phyloP scores from a whole-genome alignment of 371 early-diverging fungal genomes.

The Conidiobolus coronatus region DNA sequence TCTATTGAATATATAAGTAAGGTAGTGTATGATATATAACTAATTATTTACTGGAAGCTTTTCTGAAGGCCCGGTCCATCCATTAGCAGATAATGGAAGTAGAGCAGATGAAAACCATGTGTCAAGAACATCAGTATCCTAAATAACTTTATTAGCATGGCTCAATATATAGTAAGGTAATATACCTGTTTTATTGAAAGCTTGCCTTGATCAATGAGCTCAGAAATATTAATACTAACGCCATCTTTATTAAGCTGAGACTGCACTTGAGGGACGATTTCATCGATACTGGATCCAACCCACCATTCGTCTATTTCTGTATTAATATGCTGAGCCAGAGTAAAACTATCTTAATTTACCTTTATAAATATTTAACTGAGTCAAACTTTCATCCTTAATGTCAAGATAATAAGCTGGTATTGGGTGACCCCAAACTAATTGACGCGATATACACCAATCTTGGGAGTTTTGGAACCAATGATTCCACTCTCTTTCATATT shows the following conservation, averaged over 20 bases:
- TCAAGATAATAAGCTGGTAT: conserved; percentile 88
- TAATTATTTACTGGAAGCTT: conserved; percentile 12
- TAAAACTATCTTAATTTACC: neutral
- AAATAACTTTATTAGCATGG: conserved; percentile 6
- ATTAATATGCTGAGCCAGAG: neutral
- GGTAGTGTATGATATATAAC: no score
- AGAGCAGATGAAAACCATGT: conserved; percentile 99
- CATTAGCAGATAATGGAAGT: conserved; percentile 79
- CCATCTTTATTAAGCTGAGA: conserved; percentile 9
- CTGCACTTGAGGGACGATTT: conserved; percentile 27
- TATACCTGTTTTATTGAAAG: no score
- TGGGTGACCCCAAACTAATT: conserved; percentile 99
- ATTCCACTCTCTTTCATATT: conserved; percentile 74
- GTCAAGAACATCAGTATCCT: conserved; percentile 97
- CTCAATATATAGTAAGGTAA: no score
- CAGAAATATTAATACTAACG: no score
- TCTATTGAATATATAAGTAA: conserved; percentile 12
- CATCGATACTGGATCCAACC: conserved; percentile 27
- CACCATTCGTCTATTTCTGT: neutral
- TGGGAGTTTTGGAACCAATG: conserved; percentile 90
- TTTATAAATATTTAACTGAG: conserved; percentile 18
- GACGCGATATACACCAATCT: conserved; percentile 98
- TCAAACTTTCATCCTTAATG: neutral
- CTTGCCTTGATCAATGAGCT: no score
- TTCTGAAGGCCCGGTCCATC: conserved; percentile 24